Percentiles rank a stretch among this genome's conserved stretches.
Conservation (phyloP, 2,329 filamentous ascomycete species). For the Diplodia seriata region DNA sequence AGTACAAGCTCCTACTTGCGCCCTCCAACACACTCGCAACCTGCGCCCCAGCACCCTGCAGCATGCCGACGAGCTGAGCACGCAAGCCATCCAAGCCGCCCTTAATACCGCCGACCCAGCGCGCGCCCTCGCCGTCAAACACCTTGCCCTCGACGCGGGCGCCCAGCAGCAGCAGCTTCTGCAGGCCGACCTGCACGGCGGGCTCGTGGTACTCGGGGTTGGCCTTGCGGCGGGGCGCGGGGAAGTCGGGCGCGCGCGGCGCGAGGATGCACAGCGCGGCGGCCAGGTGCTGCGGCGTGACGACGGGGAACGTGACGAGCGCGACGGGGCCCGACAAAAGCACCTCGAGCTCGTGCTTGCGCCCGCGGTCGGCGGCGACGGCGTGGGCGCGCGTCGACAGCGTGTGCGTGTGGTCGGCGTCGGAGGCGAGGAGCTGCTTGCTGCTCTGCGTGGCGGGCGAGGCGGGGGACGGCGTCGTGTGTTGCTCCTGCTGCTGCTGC, state of each 20-base stretch:
- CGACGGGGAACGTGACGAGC: conserved; percentile 77
- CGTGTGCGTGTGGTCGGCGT: conserved; percentile 57
- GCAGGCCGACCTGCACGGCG: conserved; percentile 77
- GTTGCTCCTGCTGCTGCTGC: no score
- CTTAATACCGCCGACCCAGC: conserved; percentile 77
- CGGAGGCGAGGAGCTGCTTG: conserved; percentile 43
- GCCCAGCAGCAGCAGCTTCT: conserved; percentile 86
- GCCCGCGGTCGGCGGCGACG: conserved; percentile 57
- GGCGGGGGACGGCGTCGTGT: conserved; percentile 37
- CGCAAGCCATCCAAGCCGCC: conserved; percentile 82
- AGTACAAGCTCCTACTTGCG: conserved; percentile 80
- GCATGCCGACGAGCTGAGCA: conserved; percentile 78
- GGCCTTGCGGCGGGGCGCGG: conserved; percentile 76
- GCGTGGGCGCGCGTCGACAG: conserved; percentile 64
- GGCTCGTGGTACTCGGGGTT: conserved; percentile 84
- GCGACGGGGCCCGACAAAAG: conserved; percentile 84
- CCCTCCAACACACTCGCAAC: conserved; percentile 81
- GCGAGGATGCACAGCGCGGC: conserved; percentile 79
- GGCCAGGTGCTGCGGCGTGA: conserved; percentile 84
- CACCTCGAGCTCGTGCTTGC: conserved; percentile 70
- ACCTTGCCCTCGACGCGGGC: conserved; percentile 85
- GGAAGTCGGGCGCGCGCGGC: conserved; percentile 74
- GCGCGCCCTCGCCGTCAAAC: conserved; percentile 76
- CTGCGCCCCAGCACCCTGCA: conserved; percentile 80
- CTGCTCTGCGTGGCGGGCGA: conserved; percentile 46